Conservation (phyloP, 371 early-diverging fungal genomes). For the Mortierella sp. region DNA sequence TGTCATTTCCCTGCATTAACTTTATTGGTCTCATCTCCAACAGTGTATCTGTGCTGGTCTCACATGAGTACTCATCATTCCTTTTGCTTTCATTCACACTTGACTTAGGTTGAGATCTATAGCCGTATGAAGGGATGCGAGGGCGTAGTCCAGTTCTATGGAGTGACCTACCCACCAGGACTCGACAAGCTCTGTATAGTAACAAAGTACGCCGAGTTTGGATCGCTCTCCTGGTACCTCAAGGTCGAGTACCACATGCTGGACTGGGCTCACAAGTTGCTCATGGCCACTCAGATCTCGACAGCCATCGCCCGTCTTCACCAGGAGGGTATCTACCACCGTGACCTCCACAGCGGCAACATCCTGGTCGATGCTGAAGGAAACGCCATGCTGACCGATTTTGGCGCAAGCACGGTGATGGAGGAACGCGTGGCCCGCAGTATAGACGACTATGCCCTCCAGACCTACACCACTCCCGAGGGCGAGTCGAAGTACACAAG, state of each 20-base stretch:
- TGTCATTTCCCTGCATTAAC: not conserved
- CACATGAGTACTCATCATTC: not conserved
- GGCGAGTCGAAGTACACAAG: constrained; percentile 27
- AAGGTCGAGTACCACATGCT: constrained; percentile 21
- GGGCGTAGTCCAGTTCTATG: constrained; percentile 34
- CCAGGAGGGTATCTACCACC: constrained; percentile 43
- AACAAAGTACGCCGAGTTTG: constrained; percentile 38
- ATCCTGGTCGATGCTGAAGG: constrained; percentile 42
- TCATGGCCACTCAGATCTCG: constrained; percentile 36
- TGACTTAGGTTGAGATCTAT: constrained; percentile 28
- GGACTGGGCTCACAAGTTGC: constrained; percentile 40
- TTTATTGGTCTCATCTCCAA: constrained; percentile 3
- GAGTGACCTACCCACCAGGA: constrained; percentile 33
- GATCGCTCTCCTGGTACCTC: constrained; percentile 36
- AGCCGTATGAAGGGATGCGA: constrained; percentile 26
- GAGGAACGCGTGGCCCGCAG: constrained; percentile 16
- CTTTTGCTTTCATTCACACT: not conserved
- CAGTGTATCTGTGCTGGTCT: no score
- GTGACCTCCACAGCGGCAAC: constrained; percentile 45
- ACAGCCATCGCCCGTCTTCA: constrained; percentile 31
- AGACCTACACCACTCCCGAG: constrained; percentile 15
- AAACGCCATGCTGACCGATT: constrained; percentile 51
- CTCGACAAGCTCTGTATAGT: constrained; percentile 37
- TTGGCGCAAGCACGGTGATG: constrained; percentile 34
- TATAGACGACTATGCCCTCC: constrained; percentile 23